phyloP scores from a whole-genome alignment of 345 rosid genomes.

The Populus tremula region DNA sequence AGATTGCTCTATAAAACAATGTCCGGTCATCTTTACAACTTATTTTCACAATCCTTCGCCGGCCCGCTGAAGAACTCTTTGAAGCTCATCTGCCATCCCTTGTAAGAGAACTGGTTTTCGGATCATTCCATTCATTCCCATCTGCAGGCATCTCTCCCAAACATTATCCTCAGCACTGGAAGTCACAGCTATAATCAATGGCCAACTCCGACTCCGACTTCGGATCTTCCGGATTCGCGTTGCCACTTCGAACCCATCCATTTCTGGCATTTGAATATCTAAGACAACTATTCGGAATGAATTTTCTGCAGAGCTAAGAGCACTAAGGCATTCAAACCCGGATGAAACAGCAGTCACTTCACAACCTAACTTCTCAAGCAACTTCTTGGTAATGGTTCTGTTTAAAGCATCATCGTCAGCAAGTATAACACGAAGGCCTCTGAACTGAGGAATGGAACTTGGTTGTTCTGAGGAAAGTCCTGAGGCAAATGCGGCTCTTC shows the following conservation, averaged over 20 bases:
- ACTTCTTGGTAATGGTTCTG: constrained; percentile 71
- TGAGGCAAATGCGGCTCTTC: constrained; percentile 37
- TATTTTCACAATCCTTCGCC: constrained; percentile 45
- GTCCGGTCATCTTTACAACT: background rate
- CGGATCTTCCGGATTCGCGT: constrained; percentile 73
- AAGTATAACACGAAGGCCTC: constrained; percentile 62
- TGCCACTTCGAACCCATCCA: constrained; percentile 95
- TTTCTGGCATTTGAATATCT: constrained; percentile 90
- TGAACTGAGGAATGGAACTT: constrained; percentile 49
- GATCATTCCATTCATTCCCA: constrained; percentile 85
- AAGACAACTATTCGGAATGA: constrained; percentile 59
- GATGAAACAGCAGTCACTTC: constrained; percentile 80
- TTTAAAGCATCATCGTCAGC: constrained; percentile 75
- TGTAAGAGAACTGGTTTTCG: constrained; percentile 82
- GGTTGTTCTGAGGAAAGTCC: constrained; percentile 48
- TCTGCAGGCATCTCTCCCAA: constrained; percentile 67
- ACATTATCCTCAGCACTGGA: constrained; percentile 80
- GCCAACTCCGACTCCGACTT: constrained; percentile 64
- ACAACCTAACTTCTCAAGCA: constrained; percentile 83
- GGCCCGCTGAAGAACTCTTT: constrained; percentile 61
- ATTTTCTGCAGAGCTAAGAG: constrained; percentile 50
- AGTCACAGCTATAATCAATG: constrained; percentile 79
- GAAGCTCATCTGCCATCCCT: constrained; percentile 77
- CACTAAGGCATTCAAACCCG: constrained; percentile 81
- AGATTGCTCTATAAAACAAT: background rate